Conservation (phyloP, 768 basidiomycete genomes). For the Hemileccinum impolitum region DNA sequence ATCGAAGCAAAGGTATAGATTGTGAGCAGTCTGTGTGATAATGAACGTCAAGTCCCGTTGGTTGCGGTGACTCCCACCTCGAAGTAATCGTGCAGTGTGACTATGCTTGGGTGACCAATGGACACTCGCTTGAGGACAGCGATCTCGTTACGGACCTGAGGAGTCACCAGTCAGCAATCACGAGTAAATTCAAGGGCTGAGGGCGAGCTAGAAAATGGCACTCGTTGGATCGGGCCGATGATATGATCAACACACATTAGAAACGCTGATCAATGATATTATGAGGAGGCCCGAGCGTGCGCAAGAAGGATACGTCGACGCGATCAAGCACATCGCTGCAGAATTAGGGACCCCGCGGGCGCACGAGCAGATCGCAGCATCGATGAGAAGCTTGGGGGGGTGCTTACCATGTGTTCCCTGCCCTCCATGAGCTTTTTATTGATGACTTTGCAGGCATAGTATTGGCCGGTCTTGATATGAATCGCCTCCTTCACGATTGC, state of each 20-base stretch:
- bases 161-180: constrained; percentile 8
- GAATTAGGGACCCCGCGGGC: not conserved
- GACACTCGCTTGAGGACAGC: constrained; percentile 91
- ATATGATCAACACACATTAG: constrained; percentile 13
- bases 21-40: constrained; percentile 70
- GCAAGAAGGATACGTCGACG: constrained; percentile 1
- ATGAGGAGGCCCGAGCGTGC: not conserved
- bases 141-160: constrained; percentile 94
- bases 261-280: constrained; percentile 8
- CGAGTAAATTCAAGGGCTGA: constrained; percentile 11
- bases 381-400: constrained; percentile 2
- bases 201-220: constrained; percentile 6
- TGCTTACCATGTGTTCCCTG: constrained; percentile 89
- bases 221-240: not conserved
- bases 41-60: not conserved
- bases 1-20: constrained; percentile 93
- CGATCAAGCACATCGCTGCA: constrained; percentile 3
- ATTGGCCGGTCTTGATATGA: constrained; percentile 87
- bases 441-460: constrained; percentile 99
- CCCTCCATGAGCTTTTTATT: constrained; percentile 99
- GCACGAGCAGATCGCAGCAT: constrained; percentile 5
- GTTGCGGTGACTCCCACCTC: constrained; percentile 50
- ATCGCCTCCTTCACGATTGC: constrained; percentile 95
- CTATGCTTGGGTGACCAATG: constrained; percentile 85
- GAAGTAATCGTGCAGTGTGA: constrained; percentile 94